These are phyloP conservation scores for Sclerospora graminicola DNA, from an alignment of 352 stramenopile genomes.

Conservation along the genomic window DNA sequence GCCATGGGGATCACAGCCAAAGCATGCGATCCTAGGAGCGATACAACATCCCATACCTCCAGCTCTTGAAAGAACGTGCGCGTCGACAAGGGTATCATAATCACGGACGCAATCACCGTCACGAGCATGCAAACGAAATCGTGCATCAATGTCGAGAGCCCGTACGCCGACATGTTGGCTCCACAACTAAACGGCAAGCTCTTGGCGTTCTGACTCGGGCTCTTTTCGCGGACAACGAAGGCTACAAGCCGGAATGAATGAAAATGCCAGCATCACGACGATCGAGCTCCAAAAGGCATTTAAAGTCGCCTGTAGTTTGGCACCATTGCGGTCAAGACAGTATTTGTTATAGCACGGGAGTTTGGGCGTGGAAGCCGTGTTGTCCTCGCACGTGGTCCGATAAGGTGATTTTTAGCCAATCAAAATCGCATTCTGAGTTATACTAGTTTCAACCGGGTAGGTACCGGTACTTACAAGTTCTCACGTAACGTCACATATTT, in stretches of 20 bases:
- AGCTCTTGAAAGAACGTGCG: conserved; percentile 16
- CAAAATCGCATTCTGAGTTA: too few relatives aligned
- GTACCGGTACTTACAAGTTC: too few relatives aligned
- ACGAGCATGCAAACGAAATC: conserved; percentile 35
- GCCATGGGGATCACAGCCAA: conserved; percentile 43
- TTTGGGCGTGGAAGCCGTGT: conserved; percentile 10
- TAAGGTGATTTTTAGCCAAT: too few relatives aligned
- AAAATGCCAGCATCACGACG: conserved; percentile 55
- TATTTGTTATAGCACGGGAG: conserved; percentile 32
- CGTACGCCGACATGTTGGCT: conserved; percentile 40
- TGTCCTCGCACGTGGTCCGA: conserved; percentile 18
- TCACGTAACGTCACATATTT: too few relatives aligned
- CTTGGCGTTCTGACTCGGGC: conserved; percentile 54
- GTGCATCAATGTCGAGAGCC: conserved; percentile 44
- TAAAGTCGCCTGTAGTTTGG: conserved; percentile 50
- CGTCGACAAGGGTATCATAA: conserved; percentile 31
- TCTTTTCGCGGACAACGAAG: conserved; percentile 56
- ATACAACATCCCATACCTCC: conserved; percentile 31
- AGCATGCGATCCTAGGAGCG: conserved; percentile 32
- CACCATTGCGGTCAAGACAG: conserved; percentile 40
- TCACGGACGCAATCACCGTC: conserved; percentile 27
- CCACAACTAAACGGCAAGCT: conserved; percentile 53
- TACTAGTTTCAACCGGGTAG: too few relatives aligned
- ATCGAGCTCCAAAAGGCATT: conserved; percentile 53
- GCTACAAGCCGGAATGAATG: conserved; percentile 63